phyloP scores from a whole-genome alignment of 495 filamentous ascomycete genomes.

The Xylaria sp. region DNA sequence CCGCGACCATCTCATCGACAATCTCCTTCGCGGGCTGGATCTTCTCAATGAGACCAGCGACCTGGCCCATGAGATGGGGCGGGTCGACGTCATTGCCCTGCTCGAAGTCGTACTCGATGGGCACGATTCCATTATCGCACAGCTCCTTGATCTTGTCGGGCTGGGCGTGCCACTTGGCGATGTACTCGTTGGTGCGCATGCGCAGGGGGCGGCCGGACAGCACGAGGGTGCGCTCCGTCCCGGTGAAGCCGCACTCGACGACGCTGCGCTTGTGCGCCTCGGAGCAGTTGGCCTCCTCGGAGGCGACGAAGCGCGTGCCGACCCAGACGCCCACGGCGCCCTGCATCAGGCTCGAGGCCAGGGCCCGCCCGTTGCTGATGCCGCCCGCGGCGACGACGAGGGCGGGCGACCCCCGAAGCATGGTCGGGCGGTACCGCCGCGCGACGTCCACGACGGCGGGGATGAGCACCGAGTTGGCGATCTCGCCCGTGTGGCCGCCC shows the following conservation, averaged over 20 bases:
- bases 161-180: conserved; percentile 75
- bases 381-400: conserved; percentile 81
- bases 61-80: conserved; percentile 94
- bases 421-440: conserved; percentile 60
- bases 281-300: conserved; percentile 76
- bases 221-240: conserved; percentile 79
- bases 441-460: conserved; percentile 80
- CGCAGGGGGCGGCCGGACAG: conserved; percentile 80
- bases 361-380: conserved; percentile 71
- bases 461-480: conserved; percentile 75
- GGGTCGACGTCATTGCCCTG: conserved; percentile 75
- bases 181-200: conserved; percentile 81
- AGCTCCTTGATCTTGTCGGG: conserved; percentile 75
- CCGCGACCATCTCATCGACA: conserved; percentile 83
- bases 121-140: conserved; percentile 76
- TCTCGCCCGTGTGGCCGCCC: conserved; percentile 79
- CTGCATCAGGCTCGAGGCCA: conserved; percentile 75
- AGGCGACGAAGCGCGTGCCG: conserved; percentile 85
- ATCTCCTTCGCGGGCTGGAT: conserved; percentile 83
- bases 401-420: conserved; percentile 55
- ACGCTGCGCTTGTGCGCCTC: conserved; percentile 81
- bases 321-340: conserved; percentile 82
- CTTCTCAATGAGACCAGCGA: conserved; percentile 74
- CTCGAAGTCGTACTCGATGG: conserved; percentile 80
- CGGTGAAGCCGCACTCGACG: conserved; percentile 74